Evolutionary conservation across 108 stramenopile genomes (phyloP).

Genomic region (Skeletonema costatum): DNA sequence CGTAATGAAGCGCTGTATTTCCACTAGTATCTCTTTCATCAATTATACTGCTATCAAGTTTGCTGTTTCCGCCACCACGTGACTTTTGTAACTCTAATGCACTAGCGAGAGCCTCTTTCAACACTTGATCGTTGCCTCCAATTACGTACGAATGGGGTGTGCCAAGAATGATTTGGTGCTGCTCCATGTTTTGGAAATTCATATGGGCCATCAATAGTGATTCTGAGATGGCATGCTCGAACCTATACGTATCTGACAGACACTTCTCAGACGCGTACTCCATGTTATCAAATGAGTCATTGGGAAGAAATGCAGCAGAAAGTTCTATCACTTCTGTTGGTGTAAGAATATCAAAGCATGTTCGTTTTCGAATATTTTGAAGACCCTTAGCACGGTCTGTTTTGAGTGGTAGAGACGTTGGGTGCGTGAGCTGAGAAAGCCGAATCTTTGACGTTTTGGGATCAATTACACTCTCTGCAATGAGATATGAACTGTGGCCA

Average conservation of each 20-base stretch:
- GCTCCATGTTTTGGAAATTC: constrained; percentile 4
- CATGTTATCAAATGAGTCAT: constrained; percentile 7
- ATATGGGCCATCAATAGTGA: constrained; percentile 59
- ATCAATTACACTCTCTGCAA: constrained; percentile 78
- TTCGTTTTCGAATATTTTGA: constrained; percentile 39
- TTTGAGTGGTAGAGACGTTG: constrained; percentile 39
- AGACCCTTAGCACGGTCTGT: constrained; percentile 3
- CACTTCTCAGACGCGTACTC: constrained; percentile 12
- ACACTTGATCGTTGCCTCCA: constrained; percentile 53
- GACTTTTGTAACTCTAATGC: constrained; percentile 42
- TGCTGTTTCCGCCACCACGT: constrained; percentile 12
- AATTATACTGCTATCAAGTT: constrained; percentile 51
- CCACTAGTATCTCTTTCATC: constrained; percentile 72
- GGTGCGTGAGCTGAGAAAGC: constrained; percentile 75
- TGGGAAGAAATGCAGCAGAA: constrained; percentile 46
- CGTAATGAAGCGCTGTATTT: constrained; percentile 79
- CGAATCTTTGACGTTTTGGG: constrained; percentile 72
- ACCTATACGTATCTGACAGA: constrained; percentile 28
- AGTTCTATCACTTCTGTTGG: constrained; percentile 63
- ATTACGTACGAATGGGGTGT: constrained; percentile 79
- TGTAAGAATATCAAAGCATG: constrained; percentile 76
- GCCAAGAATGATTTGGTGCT: constrained; percentile 80
- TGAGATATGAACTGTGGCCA: constrained; percentile 45
- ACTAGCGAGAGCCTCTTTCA: constrained; percentile 49
- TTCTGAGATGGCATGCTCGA: constrained; percentile 57